phyloP scores from a whole-genome alignment of 192 early-diverging fungal genomes.

The Gigaspora rosea region DNA sequence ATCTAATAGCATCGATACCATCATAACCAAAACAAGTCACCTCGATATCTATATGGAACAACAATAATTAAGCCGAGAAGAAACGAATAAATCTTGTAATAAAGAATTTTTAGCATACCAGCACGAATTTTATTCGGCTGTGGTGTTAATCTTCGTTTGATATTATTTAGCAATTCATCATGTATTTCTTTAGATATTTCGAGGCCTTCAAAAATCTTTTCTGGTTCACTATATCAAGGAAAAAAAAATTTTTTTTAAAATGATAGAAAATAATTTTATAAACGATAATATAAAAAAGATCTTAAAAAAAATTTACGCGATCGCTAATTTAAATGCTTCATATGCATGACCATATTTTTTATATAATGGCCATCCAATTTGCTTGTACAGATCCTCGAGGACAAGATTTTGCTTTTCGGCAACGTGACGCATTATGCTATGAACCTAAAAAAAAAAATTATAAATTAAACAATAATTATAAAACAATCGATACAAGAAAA shows the following conservation, averaged over 20 bases:
- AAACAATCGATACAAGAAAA: not conserved
- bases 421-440: slow-evolving; percentile 84
- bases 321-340: slow-evolving; percentile 94
- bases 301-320: slow-evolving; percentile 65
- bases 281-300: no score
- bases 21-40: slow-evolving; percentile 91
- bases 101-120: slow-evolving; percentile 45
- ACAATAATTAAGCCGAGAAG: not conserved
- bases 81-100: not conserved
- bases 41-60: slow-evolving; percentile 76
- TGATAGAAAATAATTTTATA: no score
- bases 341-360: slow-evolving; percentile 95
- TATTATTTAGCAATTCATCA: slow-evolving; percentile 79
- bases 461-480: not conserved
- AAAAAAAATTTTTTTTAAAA: slow-evolving; percentile 5
- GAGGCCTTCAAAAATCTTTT: slow-evolving; percentile 82
- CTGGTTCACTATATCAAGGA: slow-evolving; percentile 67
- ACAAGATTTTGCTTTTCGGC: slow-evolving; percentile 81
- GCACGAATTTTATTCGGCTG: slow-evolving; percentile 96
- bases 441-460: slow-evolving; percentile 42
- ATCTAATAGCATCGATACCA: slow-evolving; percentile 95
- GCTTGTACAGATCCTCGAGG: slow-evolving; percentile 82
- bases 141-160: slow-evolving; percentile 90
- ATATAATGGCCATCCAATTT: slow-evolving; percentile 94
- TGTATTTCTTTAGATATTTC: slow-evolving; percentile 61